Percentiles rank a stretch among this genome's conserved stretches.
These are phyloP conservation scores for Fusarium dlaminii DNA, from an alignment of 2,329 filamentous ascomycete species.

Conservation along the genomic window DNA sequence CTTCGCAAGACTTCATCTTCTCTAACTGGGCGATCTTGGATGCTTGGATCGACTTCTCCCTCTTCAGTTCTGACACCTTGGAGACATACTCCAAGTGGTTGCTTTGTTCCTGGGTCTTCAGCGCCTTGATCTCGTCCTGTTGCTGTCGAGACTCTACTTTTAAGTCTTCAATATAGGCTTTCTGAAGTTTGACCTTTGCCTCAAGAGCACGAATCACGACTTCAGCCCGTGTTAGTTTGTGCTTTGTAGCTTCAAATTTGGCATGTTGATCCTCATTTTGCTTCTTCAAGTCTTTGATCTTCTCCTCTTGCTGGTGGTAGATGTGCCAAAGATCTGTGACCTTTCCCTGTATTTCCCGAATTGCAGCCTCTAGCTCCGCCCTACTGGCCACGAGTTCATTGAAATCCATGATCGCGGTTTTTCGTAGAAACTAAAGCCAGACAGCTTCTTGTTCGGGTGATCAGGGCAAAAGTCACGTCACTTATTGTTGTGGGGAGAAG, in stretches of 20 bases:
- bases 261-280: too few relatives aligned
- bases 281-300: background rate
- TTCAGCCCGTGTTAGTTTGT: background rate
- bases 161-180: background rate
- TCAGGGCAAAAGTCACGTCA: background rate
- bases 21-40: background rate
- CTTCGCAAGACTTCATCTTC: background rate
- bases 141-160: background rate
- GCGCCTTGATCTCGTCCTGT: background rate
- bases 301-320: background rate
- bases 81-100: accelerated
- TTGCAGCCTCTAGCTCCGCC: background rate
- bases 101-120: background rate
- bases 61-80: background rate
- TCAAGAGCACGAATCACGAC: background rate
- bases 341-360: background rate
- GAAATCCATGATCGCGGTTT: background rate
- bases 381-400: background rate
- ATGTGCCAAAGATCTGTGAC: background rate
- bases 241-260: too few relatives aligned
- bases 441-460: too few relatives aligned
- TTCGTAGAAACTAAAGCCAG: too few relatives aligned
- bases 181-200: background rate
- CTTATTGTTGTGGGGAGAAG: background rate
- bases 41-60: accelerated